phyloP scores from a whole-genome alignment of 352 stramenopile genomes.

The Phytophthora sp. region DNA sequence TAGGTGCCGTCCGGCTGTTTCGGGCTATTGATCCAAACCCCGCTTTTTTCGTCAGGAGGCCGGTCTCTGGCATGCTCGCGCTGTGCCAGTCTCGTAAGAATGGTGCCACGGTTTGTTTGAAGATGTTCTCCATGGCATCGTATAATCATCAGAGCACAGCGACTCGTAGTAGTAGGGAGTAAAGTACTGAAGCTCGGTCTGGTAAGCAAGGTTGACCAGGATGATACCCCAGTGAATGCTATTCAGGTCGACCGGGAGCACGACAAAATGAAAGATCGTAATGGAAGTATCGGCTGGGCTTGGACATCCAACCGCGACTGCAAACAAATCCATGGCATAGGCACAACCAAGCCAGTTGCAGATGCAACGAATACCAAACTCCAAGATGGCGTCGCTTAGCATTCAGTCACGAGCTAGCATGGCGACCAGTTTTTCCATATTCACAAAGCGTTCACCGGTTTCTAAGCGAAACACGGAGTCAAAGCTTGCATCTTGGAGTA shows the following conservation, averaged over 20 bases:
- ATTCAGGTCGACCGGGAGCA: neutral
- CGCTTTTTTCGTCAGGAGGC: neutral
- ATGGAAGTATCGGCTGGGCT: neutral
- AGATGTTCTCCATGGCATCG: neutral
- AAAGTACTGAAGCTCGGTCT: neutral
- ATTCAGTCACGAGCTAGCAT: constrained; percentile 3
- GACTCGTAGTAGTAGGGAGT: constrained; percentile 10
- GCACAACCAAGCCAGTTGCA: neutral
- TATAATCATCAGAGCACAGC: neutral
- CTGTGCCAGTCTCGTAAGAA: constrained; percentile 11
- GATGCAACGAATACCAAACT: constrained; percentile 9
- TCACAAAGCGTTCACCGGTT: neutral
- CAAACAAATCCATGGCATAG: constrained; percentile 1
- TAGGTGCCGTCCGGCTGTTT: constrained; percentile 6
- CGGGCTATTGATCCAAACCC: neutral
- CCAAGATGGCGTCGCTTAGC: neutral
- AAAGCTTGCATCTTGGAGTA: neutral
- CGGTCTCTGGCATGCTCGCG: neutral
- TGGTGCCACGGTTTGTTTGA: neutral
- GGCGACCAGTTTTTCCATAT: neutral
- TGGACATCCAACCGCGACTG: neutral
- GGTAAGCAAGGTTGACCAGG: neutral
- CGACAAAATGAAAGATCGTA: neutral
- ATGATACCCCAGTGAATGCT: constrained; percentile 5
- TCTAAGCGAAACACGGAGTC: neutral